A percentile compares a stretch with the other conserved stretches of the same genome.
These are phyloP conservation scores for Lactifluus rugatus DNA, from an alignment of 768 basidiomycete species.

Conservation along the genomic window DNA sequence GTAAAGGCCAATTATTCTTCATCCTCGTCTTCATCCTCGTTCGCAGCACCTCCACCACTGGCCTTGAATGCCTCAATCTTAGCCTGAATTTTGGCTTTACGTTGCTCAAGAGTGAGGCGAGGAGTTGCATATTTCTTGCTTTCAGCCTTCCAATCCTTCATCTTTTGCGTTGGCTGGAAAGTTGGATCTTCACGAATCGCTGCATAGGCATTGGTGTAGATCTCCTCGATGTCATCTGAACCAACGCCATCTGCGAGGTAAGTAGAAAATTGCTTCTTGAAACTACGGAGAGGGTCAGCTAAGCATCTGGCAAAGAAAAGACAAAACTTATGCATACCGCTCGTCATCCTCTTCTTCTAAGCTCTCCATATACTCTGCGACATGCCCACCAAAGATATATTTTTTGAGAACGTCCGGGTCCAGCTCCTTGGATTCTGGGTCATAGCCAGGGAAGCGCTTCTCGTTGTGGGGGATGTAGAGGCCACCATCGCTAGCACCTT, in stretches of 20 bases:
- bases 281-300: constrained; percentile 37
- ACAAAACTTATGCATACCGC: constrained; percentile 40
- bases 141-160: constrained; percentile 88
- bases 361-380: constrained; percentile 99
- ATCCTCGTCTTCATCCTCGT: constrained; percentile 51
- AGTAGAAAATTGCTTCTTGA: constrained; percentile 94
- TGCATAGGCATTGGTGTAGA: constrained; percentile 86
- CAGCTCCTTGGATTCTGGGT: constrained; percentile 84
- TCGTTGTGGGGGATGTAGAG: constrained; percentile 97
- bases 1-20: constrained; percentile 19
- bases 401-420: constrained; percentile 93
- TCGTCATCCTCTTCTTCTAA: constrained; percentile 99
- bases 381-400: constrained; percentile 96
- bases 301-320: not conserved
- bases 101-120: constrained; percentile 69
- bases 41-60: constrained; percentile 36
- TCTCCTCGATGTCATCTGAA: constrained; percentile 95
- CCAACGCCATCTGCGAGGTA: constrained; percentile 95
- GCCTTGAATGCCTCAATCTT: constrained; percentile 90
- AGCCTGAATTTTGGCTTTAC: constrained; percentile 67
- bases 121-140: constrained; percentile 53
- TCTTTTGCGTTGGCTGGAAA: constrained; percentile 85
- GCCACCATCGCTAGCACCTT: constrained; percentile 96
- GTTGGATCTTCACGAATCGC: constrained; percentile 92
- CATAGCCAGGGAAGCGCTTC: constrained; percentile 97